Evolutionary conservation across 768 basidiomycete genomes (phyloP).

Genomic region (Hydnum rufescens): DNA sequence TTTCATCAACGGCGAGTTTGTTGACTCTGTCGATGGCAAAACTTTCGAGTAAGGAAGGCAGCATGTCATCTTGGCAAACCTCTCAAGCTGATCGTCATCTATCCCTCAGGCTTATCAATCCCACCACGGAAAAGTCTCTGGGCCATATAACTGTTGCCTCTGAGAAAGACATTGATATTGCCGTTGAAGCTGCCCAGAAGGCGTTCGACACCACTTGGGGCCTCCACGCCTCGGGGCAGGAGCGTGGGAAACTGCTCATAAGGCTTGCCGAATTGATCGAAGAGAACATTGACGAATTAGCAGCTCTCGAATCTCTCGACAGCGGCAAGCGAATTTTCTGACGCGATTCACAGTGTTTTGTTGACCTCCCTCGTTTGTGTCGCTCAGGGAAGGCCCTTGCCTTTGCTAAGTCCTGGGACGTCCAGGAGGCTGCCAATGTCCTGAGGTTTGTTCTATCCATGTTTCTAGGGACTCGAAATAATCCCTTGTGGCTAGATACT

Average conservation of each 20-base stretch:
- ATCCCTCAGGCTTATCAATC: conserved; percentile 35
- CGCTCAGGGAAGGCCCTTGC: conserved; percentile 32
- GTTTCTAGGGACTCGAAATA: no score
- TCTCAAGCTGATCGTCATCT: not conserved
- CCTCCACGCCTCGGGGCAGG: conserved; percentile 30
- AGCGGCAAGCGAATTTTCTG: conserved; percentile 20
- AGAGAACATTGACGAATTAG: conserved; percentile 37
- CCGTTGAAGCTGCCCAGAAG: conserved; percentile 46
- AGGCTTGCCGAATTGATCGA: conserved; percentile 51
- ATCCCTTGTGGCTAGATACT: conserved; percentile 50
- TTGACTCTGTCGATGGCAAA: conserved; percentile 31
- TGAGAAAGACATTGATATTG: conserved; percentile 51
- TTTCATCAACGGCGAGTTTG: conserved; percentile 52
- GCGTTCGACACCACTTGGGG: conserved; percentile 54
- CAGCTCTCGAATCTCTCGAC: conserved; percentile 56
- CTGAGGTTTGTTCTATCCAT: conserved; percentile 14
- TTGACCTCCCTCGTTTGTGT: conserved; percentile 12
- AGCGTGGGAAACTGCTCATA: conserved; percentile 35
- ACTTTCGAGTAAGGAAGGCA: conserved; percentile 60
- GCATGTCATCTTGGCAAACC: conserved; percentile 18
- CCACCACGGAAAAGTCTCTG: conserved; percentile 37
- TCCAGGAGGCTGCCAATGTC: conserved; percentile 16
- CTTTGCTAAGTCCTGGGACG: conserved; percentile 18
- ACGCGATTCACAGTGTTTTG: conserved; percentile 17
- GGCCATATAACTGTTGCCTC: conserved; percentile 27